These are phyloP conservation scores for Calonectria pteridis DNA, from an alignment of 2,329 filamentous ascomycete species.

Conservation along the genomic window DNA sequence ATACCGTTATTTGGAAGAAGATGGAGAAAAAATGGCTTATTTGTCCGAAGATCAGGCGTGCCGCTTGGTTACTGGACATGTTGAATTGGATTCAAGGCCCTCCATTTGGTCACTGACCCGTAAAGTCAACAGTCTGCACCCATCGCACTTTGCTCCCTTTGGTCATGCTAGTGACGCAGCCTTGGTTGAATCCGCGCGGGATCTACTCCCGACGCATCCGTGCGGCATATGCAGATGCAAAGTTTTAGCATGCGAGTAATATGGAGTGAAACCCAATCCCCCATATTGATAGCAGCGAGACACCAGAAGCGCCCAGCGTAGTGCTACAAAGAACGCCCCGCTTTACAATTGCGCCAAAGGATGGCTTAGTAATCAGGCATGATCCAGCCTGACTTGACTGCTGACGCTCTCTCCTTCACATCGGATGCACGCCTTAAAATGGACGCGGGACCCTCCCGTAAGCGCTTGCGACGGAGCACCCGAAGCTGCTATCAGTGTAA, in stretches of 20 bases:
- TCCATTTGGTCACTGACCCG: not conserved
- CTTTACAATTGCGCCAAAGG: not conserved
- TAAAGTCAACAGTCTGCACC: not conserved
- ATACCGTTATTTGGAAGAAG: not conserved
- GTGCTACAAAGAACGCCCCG: not conserved
- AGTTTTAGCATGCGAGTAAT: not conserved
- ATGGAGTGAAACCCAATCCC: not conserved
- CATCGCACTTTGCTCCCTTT: not conserved
- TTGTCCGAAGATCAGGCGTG: not conserved
- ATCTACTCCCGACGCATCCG: not conserved
- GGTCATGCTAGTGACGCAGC: not conserved
- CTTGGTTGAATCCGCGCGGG: not conserved
- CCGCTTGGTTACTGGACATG: not conserved
- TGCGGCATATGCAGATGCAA: not conserved
- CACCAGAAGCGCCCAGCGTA: not conserved
- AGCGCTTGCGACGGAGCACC: conserved; percentile 28
- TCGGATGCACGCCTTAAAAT: not conserved
- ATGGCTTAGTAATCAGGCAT: not conserved
- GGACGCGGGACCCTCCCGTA: conserved; percentile 23
- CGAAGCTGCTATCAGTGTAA: conserved; percentile 31
- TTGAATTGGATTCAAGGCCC: not conserved
- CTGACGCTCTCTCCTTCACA: not conserved
- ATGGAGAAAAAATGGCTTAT: not conserved
- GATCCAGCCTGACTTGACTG: not conserved
- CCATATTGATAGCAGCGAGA: not conserved